Conservation (phyloP, 2,329 filamentous ascomycete species). For the Phyllosticta capitalensis region DNA sequence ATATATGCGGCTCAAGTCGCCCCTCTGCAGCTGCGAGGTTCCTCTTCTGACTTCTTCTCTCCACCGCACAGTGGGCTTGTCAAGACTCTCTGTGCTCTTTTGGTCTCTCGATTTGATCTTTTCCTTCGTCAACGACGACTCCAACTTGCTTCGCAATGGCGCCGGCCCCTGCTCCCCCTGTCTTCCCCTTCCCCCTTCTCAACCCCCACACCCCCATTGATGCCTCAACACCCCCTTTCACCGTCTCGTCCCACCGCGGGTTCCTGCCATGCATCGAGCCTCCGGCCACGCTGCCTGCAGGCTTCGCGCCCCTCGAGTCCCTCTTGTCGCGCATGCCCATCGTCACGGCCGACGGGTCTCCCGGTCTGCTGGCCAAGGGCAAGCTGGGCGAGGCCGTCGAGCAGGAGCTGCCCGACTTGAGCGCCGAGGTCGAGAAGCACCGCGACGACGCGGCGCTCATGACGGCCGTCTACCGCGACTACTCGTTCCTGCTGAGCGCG, state of each 20-base stretch:
- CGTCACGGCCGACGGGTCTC: constrained; percentile 59
- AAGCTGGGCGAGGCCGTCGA: constrained; percentile 67
- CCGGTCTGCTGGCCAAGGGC: constrained; percentile 67
- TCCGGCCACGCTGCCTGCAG: constrained; percentile 51
- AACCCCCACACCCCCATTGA: constrained; percentile 54
- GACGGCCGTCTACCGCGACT: constrained; percentile 84
- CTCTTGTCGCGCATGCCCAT: constrained; percentile 72
- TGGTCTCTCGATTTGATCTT: not conserved
- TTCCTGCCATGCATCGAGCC: constrained; percentile 57
- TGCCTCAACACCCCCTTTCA: constrained; percentile 60
- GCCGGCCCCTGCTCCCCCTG: constrained; percentile 9
- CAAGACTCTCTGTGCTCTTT: not conserved
- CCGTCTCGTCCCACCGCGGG: constrained; percentile 65
- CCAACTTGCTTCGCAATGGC: not conserved
- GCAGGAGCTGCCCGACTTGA: constrained; percentile 67
- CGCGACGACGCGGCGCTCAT: constrained; percentile 65
- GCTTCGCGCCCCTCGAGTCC: constrained; percentile 63
- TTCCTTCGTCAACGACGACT: not conserved
- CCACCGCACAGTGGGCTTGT: not conserved
- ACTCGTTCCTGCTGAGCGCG: constrained; percentile 80
- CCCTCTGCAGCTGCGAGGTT: not conserved
- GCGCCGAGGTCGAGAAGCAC: constrained; percentile 59
- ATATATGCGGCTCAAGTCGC: constrained; percentile 6
- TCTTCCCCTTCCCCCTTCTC: constrained; percentile 50
- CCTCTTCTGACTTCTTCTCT: not conserved